Evolutionary conservation across 352 stramenopile species (phyloP).

Genomic region (Phytophthora litchii): DNA sequence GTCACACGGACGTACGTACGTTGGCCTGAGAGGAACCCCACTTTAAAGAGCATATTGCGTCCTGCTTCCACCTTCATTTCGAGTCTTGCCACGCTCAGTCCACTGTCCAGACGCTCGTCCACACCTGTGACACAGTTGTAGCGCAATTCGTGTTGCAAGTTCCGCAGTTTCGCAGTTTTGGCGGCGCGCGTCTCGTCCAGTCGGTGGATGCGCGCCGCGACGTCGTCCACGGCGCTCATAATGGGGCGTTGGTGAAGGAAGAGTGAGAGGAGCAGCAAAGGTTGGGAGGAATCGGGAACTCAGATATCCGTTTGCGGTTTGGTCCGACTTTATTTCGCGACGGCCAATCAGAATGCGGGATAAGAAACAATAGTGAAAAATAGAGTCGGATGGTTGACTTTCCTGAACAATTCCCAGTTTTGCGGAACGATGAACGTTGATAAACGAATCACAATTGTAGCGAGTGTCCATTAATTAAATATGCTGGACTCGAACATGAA

Average conservation of each 20-base stretch:
- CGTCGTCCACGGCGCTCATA: conserved; percentile 76
- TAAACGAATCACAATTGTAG: neutral
- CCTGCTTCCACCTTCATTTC: conserved; percentile 49
- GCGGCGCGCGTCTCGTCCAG: conserved; percentile 54
- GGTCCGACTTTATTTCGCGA: conserved; percentile 25
- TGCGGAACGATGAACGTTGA: too few species aligned
- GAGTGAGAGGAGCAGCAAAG: conserved; percentile 5
- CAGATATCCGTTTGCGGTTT: neutral
- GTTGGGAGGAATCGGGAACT: conserved; percentile 10
- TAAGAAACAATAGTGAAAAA: neutral
- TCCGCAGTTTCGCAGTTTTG: conserved; percentile 49
- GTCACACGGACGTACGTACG: conserved; percentile 58
- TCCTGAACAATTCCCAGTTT: too few species aligned
- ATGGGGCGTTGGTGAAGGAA: neutral
- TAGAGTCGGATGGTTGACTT: too few species aligned
- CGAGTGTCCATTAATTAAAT: neutral
- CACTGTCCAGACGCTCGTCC: conserved; percentile 54
- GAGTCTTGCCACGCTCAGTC: conserved; percentile 48
- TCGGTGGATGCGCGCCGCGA: conserved; percentile 57
- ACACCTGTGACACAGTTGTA: conserved; percentile 56
- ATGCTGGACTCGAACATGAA: too few species aligned
- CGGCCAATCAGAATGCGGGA: conserved; percentile 12
- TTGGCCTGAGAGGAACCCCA: conserved; percentile 54
- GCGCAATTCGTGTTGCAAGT: conserved; percentile 48
- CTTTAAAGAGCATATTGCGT: conserved; percentile 53